Conservation (phyloP, 805 yeast species). For the Brettanomyces sp. region DNA sequence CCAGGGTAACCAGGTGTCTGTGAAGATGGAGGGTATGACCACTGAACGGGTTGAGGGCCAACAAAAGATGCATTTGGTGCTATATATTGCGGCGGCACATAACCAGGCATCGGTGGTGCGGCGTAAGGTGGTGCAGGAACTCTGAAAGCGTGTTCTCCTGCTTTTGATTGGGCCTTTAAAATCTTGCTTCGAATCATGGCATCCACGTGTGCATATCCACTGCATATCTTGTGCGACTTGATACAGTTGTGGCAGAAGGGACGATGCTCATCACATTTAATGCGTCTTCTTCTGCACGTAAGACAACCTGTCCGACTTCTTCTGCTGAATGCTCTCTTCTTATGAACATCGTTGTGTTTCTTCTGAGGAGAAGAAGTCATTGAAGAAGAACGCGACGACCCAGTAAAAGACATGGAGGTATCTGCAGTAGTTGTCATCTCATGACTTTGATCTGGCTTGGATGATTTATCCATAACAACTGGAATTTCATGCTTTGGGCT, state of each 20-base stretch:
- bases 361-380: no score
- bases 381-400: no score
- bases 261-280: constrained; percentile 68
- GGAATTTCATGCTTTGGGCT: no score
- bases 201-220: constrained; percentile 48
- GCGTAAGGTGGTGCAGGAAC: not conserved
- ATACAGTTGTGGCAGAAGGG: constrained; percentile 65
- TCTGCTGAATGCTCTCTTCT: constrained; percentile 37
- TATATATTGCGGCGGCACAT: not conserved
- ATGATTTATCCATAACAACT: no score
- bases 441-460: no score
- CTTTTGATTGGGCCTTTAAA: not conserved
- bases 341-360: constrained; percentile 9
- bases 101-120: not conserved
- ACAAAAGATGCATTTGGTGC: not conserved
- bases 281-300: constrained; percentile 62
- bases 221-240: constrained; percentile 51
- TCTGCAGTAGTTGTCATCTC: no score
- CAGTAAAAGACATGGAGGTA: no score
- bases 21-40: no score
- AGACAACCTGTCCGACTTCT: constrained; percentile 70
- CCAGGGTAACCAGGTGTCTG: no score
- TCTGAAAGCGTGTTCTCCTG: not conserved
- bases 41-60: no score
- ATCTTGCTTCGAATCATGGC: not conserved